A percentile compares a stretch with the other conserved stretches of the same genome.
Conservation (phyloP, 2,329 filamentous ascomycete genomes). For the Daldinia sp. region DNA sequence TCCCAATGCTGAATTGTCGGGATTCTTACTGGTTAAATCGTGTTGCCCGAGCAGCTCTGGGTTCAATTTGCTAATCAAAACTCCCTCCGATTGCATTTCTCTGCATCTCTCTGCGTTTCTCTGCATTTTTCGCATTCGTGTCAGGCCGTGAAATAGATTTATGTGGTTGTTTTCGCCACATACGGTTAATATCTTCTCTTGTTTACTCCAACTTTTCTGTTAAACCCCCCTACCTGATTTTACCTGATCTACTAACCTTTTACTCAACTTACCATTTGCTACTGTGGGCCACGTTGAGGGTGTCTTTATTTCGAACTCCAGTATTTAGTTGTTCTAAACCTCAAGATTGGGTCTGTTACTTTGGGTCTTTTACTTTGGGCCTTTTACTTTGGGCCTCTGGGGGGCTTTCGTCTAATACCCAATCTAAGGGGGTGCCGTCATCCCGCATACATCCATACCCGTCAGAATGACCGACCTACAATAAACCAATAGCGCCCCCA, state of each 20-base stretch:
- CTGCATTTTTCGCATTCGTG: slow-evolving; percentile 1
- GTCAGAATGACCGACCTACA: background rate
- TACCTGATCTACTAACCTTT: too few species aligned
- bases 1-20: slow-evolving; percentile 6
- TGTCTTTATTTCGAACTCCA: slow-evolving; percentile 1
- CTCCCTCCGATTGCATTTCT: background rate
- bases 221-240: too few species aligned
- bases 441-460: slow-evolving; percentile 10
- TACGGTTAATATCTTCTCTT: background rate
- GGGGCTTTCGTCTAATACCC: background rate
- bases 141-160: slow-evolving; percentile 11
- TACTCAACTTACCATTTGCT: background rate
- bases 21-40: background rate
- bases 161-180: background rate
- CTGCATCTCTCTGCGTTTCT: too few species aligned
- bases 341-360: slow-evolving; percentile 4
- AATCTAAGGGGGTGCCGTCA: slow-evolving; percentile 15
- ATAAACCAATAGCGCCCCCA: slow-evolving; percentile 9
- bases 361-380: slow-evolving; percentile 1
- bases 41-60: background rate
- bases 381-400: slow-evolving; percentile 1
- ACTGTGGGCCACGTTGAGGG: background rate
- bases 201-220: background rate
- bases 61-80: background rate
- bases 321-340: slow-evolving; percentile 1